Base-by-base conservation (phyloP, 805 yeast genomes). In the Pichia rugopelliculosa region DNA sequence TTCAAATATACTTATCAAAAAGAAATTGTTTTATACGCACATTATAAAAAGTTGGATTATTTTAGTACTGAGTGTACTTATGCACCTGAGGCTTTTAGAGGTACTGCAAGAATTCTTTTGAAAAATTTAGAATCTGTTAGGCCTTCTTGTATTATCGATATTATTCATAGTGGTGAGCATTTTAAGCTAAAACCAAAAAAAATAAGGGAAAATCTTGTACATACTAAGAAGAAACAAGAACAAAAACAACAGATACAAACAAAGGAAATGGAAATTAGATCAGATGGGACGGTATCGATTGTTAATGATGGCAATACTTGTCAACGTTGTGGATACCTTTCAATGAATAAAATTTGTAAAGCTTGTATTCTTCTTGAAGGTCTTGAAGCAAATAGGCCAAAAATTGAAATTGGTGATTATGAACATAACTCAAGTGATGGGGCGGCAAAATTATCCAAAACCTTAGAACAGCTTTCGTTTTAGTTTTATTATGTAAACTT, bases 71-170 rank as follows among this genome's bases (percentile, higher is more conserved):
- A 93, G 60, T 93, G 99, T 64, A 84, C 96, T 0, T 93, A 93
- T 68, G 96, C 99, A 0, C 98, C 99, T 2, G 99, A 93, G 63
- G 98, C 99, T 0, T 93, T 93, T 60, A 73, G 99, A 55, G 99
- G 99, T 18, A 93, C 98, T 0, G 96, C 99, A 0, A 76, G 99
- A 60, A 88, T 89, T 49, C 71, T 93, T 24, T 80, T 93, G 73
- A 93, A 93, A 66, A 86, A 88, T 54, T 69, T 93, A 38, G 99
- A 93, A 61, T 79, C 91, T 3, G 81, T 90, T 1, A 75, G 97
- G 56, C 96, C 99, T 15, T 82, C 93, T 34, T 84, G 96, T 59
- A 93, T 93, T 48, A 79, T 93, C 63, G 99, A 93, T 67, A 87
- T 93, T 46, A 93, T 93, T 27, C 85, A 86, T 55, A 86, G 96